Percentiles rank a stretch among this genome's conserved stretches.
phyloP scores from a whole-genome alignment of 2,329 filamentous ascomycete genomes.

The Neocucurbitaria cava region DNA sequence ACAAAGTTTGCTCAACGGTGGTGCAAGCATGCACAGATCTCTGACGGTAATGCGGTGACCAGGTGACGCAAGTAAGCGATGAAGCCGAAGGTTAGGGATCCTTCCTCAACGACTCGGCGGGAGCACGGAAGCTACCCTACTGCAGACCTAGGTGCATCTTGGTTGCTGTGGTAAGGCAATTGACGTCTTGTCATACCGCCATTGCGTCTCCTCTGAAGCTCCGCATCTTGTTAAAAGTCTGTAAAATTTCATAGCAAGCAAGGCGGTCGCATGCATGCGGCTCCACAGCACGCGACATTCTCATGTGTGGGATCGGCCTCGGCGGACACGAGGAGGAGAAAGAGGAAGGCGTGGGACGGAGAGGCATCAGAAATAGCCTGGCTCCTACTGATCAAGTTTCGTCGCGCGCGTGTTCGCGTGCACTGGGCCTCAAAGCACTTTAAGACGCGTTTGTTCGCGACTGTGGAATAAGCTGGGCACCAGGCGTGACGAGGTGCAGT shows the following conservation, averaged over 20 bases:
- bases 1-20: slow-evolving; percentile 40
- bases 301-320: slow-evolving; percentile 26
- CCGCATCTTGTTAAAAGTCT: slow-evolving; percentile 31
- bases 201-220: slow-evolving; percentile 10
- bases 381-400: slow-evolving; percentile 24
- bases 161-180: slow-evolving; percentile 25
- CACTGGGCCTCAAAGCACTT: slow-evolving; percentile 36
- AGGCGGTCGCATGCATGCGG: slow-evolving; percentile 13
- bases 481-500: slow-evolving; percentile 29
- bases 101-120: slow-evolving; percentile 24
- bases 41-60: slow-evolving; percentile 35
- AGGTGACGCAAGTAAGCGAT: slow-evolving; percentile 35
- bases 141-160: slow-evolving; percentile 16
- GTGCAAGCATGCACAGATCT: slow-evolving; percentile 34
- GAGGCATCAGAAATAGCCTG: slow-evolving; percentile 34
- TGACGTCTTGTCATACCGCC: slow-evolving; percentile 30
- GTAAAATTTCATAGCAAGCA: slow-evolving; percentile 34
- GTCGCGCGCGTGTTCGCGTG: slow-evolving; percentile 39
- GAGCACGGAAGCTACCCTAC: slow-evolving; percentile 18
- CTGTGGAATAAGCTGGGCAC: slow-evolving; percentile 35
- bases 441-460: slow-evolving; percentile 43
- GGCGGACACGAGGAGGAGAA: slow-evolving; percentile 21
- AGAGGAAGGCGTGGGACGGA: slow-evolving; percentile 27
- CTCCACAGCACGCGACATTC: slow-evolving; percentile 31
- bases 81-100: slow-evolving; percentile 20